A percentile compares a stretch with the other conserved stretches of the same genome.
These are phyloP conservation scores for Hebeloma cylindrosporum DNA, from an alignment of 768 basidiomycete genomes.

Conservation along the genomic window DNA sequence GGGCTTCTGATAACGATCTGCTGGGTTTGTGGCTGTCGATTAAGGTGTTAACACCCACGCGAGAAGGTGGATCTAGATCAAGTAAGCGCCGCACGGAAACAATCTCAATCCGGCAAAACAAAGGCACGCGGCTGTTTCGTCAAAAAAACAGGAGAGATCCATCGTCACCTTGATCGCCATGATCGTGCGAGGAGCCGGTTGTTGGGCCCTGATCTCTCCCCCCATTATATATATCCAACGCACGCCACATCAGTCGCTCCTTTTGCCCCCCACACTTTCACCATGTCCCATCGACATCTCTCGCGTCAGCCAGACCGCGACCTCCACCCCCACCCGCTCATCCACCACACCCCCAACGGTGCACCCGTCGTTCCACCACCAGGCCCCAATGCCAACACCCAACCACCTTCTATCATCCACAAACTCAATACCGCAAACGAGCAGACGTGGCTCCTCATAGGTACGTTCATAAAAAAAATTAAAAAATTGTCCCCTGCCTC, in stretches of 20 bases:
- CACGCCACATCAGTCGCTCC: constrained; percentile 43
- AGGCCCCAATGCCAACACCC: constrained; percentile 55
- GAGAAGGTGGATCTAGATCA: constrained; percentile 40
- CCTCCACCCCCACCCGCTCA: constrained; percentile 39
- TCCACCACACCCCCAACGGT: constrained; percentile 34
- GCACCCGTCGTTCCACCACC: constrained; percentile 37
- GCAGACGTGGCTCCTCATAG: constrained; percentile 93
- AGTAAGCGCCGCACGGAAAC: constrained; percentile 47
- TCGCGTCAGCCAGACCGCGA: constrained; percentile 60
- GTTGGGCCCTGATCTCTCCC: constrained; percentile 44
- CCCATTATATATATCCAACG: constrained; percentile 61
- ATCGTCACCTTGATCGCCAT: constrained; percentile 58
- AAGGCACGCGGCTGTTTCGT: constrained; percentile 61
- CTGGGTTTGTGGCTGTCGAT: constrained; percentile 18
- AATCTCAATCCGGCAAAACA: constrained; percentile 48
- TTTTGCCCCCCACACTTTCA: constrained; percentile 43
- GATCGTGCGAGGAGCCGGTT: constrained; percentile 57
- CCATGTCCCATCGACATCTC: constrained; percentile 63
- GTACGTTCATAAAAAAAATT: too few relatives aligned
- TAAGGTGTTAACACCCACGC: constrained; percentile 30
- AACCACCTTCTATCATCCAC: constrained; percentile 62
- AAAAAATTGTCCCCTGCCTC: constrained; percentile 10
- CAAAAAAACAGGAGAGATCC: constrained; percentile 32
- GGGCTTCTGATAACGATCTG: constrained; percentile 24
- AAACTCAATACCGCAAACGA: constrained; percentile 87